A percentile compares a stretch with the other conserved stretches of the same genome.
Evolutionary conservation across 78 protist species (phyloP).

Genomic region (Chrysochromulina parva): DNA sequence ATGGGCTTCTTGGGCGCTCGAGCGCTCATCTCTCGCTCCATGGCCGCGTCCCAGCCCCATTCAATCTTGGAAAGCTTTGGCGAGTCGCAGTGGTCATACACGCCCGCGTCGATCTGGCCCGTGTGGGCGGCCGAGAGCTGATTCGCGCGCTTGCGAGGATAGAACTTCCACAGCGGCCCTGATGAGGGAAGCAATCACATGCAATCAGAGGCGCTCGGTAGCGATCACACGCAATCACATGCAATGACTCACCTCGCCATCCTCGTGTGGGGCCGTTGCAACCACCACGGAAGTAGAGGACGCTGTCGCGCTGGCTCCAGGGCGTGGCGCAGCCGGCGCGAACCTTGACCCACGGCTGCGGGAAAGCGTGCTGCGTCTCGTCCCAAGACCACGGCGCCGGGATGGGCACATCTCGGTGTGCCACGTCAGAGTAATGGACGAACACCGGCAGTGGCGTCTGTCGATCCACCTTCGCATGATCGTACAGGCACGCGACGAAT

Average conservation of each 20-base stretch:
- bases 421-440: not conserved
- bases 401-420: not conserved
- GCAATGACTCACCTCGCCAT: not conserved
- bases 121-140: no score
- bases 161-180: not conserved
- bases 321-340: not conserved
- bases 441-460: not conserved
- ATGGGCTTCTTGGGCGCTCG: not conserved
- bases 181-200: no score
- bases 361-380: not conserved
- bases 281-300: slow-evolving; percentile 22
- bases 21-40: not conserved
- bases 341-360: not conserved
- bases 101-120: not conserved
- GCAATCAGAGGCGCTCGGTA: no score
- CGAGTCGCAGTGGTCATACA: slow-evolving; percentile 16
- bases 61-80: not conserved
- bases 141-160: slow-evolving; percentile 6
- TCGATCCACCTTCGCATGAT: not conserved
- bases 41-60: not conserved
- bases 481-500: slow-evolving; percentile 14
- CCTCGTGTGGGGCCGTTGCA: slow-evolving; percentile 12
- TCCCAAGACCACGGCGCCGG: slow-evolving; percentile 29
- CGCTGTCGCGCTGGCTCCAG: not conserved
- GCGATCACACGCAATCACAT: no score